Conservation (phyloP, 1,284 basidiomycete genomes). For the Sporisorium sorghi region DNA sequence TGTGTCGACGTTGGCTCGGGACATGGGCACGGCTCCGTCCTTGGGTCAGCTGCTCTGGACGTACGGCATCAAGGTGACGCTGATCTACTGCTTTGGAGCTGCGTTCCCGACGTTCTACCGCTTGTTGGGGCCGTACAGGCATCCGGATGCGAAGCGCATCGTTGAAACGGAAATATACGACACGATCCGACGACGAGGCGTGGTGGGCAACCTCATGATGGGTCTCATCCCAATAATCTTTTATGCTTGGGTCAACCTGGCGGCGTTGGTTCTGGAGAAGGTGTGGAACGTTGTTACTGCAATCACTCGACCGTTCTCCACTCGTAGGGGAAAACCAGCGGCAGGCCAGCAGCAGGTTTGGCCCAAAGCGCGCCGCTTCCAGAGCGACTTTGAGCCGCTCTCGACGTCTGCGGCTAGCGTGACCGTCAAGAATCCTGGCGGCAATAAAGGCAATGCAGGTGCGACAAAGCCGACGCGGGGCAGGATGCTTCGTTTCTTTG, state of each 20-base stretch:
- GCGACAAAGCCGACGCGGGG: constrained; percentile 3
- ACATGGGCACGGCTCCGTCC: constrained; percentile 75
- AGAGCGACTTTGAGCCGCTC: constrained; percentile 35
- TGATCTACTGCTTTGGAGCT: constrained; percentile 76
- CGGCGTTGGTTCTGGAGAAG: constrained; percentile 66
- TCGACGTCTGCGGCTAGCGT: background rate
- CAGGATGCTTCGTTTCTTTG: constrained; percentile 43
- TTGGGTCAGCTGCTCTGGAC: constrained; percentile 73
- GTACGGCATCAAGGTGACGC: constrained; percentile 74
- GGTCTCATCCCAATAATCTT: constrained; percentile 71
- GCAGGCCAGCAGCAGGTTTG: background rate
- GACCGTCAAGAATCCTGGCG: too few species aligned
- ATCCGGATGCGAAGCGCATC: constrained; percentile 66
- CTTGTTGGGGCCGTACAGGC: constrained; percentile 74
- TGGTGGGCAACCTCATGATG: constrained; percentile 76
- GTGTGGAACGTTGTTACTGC: constrained; percentile 5
- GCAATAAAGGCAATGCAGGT: background rate
- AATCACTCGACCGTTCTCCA: constrained; percentile 14
- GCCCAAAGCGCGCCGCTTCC: constrained; percentile 23
- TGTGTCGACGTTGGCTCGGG: constrained; percentile 75
- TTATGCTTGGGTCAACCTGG: constrained; percentile 70
- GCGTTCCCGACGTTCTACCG: constrained; percentile 77
- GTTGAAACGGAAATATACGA: constrained; percentile 77
- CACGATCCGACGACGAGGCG: constrained; percentile 75
- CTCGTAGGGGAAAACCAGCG: background rate